Evolutionary conservation across 768 basidiomycete species (phyloP).

Genomic region (Suillus hirtellus): DNA sequence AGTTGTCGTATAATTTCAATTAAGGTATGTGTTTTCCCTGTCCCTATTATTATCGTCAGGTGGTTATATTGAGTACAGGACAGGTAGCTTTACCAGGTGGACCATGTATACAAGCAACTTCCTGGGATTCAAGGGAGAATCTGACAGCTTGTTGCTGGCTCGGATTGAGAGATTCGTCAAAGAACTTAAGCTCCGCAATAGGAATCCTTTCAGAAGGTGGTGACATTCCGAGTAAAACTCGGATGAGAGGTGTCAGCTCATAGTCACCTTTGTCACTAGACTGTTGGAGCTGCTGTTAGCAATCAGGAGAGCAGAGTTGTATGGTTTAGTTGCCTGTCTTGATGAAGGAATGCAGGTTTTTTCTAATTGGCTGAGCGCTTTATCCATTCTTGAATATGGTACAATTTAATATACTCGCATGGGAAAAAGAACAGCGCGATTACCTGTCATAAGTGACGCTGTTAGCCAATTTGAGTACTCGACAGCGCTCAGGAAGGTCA

Average conservation of each 20-base stretch:
- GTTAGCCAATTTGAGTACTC: constrained; percentile 87
- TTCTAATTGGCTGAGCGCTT: constrained; percentile 70
- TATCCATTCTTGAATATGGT: constrained; percentile 69
- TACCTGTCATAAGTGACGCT: constrained; percentile 77
- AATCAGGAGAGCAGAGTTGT: neutral
- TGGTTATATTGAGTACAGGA: neutral
- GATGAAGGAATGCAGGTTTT: constrained; percentile 35
- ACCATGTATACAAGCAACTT: constrained; percentile 93
- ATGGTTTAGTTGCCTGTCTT: constrained; percentile 22
- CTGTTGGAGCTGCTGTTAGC: constrained; percentile 17
- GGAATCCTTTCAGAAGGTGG: constrained; percentile 42
- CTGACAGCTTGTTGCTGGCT: constrained; percentile 83
- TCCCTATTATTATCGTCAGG: constrained; percentile 45
- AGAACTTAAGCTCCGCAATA: constrained; percentile 55
- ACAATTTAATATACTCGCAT: neutral
- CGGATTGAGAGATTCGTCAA: constrained; percentile 74
- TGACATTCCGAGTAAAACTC: constrained; percentile 71
- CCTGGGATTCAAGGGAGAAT: constrained; percentile 77
- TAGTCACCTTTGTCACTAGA: constrained; percentile 44
- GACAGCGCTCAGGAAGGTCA: constrained; percentile 82
- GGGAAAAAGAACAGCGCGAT: neutral
- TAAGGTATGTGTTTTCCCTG: constrained; percentile 95
- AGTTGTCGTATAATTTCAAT: constrained; percentile 92
- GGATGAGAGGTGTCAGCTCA: constrained; percentile 52
- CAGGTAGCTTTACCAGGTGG: constrained; percentile 72